Conservation (phyloP, 148 eudicot species). For the Rhododendron griersonianum region DNA sequence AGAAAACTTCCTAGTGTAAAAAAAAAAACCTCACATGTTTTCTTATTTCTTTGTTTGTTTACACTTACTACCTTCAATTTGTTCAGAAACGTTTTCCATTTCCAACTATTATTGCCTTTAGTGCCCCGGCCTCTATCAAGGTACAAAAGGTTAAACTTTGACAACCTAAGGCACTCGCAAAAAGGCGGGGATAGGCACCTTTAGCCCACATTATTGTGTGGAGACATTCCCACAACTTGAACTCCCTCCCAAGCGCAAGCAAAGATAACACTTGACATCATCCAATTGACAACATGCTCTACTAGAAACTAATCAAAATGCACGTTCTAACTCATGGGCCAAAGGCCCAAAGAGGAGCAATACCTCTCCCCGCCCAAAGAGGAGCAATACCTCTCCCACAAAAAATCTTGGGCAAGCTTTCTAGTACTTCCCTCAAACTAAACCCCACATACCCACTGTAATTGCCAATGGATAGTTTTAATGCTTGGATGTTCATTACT, state of each 20-base stretch:
- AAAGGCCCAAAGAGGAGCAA: background rate
- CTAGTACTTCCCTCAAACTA: background rate
- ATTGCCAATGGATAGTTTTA: background rate
- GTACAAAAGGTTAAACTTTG: background rate
- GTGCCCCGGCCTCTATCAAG: background rate
- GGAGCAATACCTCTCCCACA: background rate
- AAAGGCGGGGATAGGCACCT: background rate
- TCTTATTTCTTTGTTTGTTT: no score
- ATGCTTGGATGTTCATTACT: background rate
- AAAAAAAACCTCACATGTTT: no score
- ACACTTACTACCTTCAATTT: no score
- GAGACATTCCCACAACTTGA: background rate
- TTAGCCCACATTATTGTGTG: no score
- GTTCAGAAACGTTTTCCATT: no score
- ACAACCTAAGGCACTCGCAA: background rate
- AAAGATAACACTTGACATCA: background rate
- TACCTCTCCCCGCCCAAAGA: background rate
- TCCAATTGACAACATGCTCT: background rate
- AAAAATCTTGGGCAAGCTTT: background rate
- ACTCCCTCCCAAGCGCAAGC: background rate
- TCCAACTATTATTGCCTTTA: no score
- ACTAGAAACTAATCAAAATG: background rate
- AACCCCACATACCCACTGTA: background rate
- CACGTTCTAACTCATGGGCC: background rate
- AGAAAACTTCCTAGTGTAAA: no score